A percentile compares a stretch with the other conserved stretches of the same genome.
phyloP scores from a whole-genome alignment of 2,329 filamentous ascomycete genomes.

The Penicillium sp. region DNA sequence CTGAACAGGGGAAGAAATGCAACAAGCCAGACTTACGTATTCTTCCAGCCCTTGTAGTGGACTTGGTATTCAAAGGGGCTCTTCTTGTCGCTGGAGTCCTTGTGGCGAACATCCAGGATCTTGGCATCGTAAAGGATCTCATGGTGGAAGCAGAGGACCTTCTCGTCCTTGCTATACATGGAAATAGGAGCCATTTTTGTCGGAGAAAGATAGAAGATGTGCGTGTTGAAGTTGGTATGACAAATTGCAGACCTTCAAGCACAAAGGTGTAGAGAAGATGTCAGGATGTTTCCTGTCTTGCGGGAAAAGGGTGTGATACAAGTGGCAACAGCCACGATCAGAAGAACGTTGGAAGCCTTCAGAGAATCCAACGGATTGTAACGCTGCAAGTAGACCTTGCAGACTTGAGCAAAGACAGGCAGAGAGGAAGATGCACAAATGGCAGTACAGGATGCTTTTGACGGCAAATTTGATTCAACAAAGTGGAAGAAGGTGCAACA shows the following conservation, averaged over 20 bases:
- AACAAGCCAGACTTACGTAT: constrained; percentile 64
- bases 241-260: background rate
- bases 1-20: constrained; percentile 6
- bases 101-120: constrained; percentile 73
- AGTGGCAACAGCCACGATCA: constrained; percentile 1
- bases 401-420: background rate
- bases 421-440: background rate
- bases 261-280: background rate
- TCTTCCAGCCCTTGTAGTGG: constrained; percentile 99
- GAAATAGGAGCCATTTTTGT: constrained; percentile 63
- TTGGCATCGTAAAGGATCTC: constrained; percentile 98
- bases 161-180: constrained; percentile 73
- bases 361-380: background rate
- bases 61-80: constrained; percentile 84
- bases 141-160: constrained; percentile 93
- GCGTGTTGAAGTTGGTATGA: background rate
- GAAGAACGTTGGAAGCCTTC: background rate
- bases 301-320: constrained; percentile 3
- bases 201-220: constrained; percentile 20
- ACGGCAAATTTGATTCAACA: background rate
- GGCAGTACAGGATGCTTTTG: constrained; percentile 1
- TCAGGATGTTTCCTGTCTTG: background rate
- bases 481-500: background rate
- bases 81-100: constrained; percentile 65
- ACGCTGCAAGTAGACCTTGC: background rate